Conservation (phyloP, 2,329 filamentous ascomycete genomes). For the Paecilomyces sp. region DNA sequence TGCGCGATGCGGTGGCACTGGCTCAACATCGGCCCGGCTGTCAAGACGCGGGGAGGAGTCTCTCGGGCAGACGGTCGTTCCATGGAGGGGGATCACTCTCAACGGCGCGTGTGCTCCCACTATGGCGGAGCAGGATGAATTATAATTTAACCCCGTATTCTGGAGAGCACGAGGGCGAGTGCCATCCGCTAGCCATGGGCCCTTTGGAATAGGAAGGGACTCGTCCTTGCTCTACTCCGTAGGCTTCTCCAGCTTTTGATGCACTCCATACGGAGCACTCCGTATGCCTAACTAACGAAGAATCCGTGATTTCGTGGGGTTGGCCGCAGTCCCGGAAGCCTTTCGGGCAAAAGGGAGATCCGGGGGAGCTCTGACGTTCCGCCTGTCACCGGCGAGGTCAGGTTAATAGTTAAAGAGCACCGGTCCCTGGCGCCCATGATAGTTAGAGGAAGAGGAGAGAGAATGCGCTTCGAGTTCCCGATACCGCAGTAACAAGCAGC, state of each 20-base stretch:
- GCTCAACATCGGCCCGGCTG: neutral
- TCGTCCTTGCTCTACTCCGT: neutral
- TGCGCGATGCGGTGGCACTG: neutral
- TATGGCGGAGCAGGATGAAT: neutral
- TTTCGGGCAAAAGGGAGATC: slow-evolving; percentile 23
- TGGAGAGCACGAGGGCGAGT: neutral
- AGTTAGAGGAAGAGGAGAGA: neutral
- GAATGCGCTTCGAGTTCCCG: neutral
- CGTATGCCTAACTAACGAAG: neutral
- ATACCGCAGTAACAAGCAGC: neutral
- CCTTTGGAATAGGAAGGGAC: neutral
- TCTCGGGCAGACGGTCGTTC: neutral
- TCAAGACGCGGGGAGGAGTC: neutral
- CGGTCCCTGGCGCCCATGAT: slow-evolving; percentile 2
- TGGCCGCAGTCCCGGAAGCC: slow-evolving; percentile 2
- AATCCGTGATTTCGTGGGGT: neutral
- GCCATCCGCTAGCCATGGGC: neutral
- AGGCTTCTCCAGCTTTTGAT: neutral
- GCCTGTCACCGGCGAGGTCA: neutral
- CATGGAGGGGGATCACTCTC: neutral
- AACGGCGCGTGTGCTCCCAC: neutral
- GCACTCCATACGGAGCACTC: no score
- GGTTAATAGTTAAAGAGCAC: slow-evolving; percentile 1
- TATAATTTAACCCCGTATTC: neutral
- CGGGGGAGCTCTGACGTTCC: slow-evolving; percentile 9